Conservation (phyloP, 495 filamentous ascomycete genomes). For the Polyplosphaeria fusca region DNA sequence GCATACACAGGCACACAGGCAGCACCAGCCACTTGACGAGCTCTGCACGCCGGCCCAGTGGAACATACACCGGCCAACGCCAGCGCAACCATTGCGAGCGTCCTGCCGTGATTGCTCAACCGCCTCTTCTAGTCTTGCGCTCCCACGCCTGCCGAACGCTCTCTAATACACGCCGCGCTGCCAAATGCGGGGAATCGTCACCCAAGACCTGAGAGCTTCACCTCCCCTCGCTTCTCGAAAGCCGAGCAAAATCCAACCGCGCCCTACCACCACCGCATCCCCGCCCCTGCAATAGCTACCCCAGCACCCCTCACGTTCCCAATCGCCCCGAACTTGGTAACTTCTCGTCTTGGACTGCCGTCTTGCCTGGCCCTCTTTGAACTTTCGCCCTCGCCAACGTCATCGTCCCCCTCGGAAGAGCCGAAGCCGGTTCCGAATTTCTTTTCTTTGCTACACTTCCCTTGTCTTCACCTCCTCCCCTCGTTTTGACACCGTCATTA, state of each 20-base stretch:
- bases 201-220: slow-evolving; percentile 16
- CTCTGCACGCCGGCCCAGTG: slow-evolving; percentile 19
- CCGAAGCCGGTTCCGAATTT: slow-evolving; percentile 13
- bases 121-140: neutral
- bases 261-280: slow-evolving; percentile 17
- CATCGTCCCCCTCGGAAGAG: slow-evolving; percentile 6
- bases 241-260: slow-evolving; percentile 24
- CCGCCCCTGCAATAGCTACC: neutral
- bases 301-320: slow-evolving; percentile 8
- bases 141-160: neutral
- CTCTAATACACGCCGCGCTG: slow-evolving; percentile 6
- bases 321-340: slow-evolving; percentile 6
- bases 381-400: neutral
- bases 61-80: slow-evolving; percentile 16
- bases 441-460: slow-evolving; percentile 11
- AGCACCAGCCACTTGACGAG: slow-evolving; percentile 10
- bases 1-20: too few species aligned
- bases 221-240: slow-evolving; percentile 31
- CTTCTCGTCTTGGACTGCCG: neutral
- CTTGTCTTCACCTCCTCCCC: slow-evolving; percentile 7
- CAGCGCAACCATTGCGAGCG: slow-evolving; percentile 7
- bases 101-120: slow-evolving; percentile 14
- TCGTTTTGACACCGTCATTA: slow-evolving; percentile 6
- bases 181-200: slow-evolving; percentile 32
- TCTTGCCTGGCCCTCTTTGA: neutral